phyloP scores from a whole-genome alignment of 345 rosid genomes.

The Syzygium jambos region DNA sequence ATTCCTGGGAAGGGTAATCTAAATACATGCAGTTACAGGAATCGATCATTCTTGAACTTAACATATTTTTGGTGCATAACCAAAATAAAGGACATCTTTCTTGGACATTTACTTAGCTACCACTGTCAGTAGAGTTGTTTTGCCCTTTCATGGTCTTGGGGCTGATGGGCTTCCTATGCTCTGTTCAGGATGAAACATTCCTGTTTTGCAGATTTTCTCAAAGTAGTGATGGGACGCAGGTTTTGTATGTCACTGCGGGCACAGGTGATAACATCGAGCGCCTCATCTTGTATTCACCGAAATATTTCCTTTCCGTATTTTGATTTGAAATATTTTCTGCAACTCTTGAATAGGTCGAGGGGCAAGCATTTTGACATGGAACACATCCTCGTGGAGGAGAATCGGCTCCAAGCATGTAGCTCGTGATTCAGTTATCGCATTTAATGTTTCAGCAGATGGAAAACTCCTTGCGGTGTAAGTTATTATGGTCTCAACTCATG shows the following conservation, averaged over 20 bases:
- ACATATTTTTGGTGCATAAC: background rate
- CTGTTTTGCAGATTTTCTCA: conserved; percentile 72
- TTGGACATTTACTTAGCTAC: background rate
- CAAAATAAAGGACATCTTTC: background rate
- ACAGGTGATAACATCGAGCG: conserved; percentile 36
- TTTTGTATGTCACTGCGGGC: conserved; percentile 65
- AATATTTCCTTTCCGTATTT: background rate
- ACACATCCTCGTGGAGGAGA: conserved; percentile 62
- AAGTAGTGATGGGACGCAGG: conserved; percentile 26
- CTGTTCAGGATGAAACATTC: conserved; percentile 65
- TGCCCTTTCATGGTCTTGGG: background rate
- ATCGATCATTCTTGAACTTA: background rate
- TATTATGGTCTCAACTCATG: background rate
- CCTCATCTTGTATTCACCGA: background rate
- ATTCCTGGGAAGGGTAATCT: background rate
- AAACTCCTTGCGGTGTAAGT: conserved; percentile 68
- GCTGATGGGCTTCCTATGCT: background rate
- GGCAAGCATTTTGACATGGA: conserved; percentile 64
- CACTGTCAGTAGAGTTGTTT: background rate
- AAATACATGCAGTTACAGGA: background rate
- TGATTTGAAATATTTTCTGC: background rate
- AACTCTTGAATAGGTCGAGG: conserved; percentile 38
- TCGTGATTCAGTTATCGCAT: conserved; percentile 48
- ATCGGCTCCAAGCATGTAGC: conserved; percentile 39
- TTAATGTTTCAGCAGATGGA: conserved; percentile 80